Evolutionary conservation across 1,139 yeast species (phyloP).

Genomic region (Pichia sp.): DNA sequence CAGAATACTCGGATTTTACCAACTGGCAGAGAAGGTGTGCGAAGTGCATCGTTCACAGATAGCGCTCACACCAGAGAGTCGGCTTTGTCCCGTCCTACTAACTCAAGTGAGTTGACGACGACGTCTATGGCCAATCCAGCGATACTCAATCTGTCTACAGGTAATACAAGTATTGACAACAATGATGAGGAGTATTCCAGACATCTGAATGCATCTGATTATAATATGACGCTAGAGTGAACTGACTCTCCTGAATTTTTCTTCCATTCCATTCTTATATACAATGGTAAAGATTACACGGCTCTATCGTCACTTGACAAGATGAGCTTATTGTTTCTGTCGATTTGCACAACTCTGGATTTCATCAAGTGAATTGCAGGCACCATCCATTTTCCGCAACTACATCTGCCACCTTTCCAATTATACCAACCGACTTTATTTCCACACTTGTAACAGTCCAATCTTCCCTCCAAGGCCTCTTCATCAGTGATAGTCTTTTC

Average conservation of each 20-base stretch:
- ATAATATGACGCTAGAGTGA: slow-evolving; percentile 46
- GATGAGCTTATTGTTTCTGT: slow-evolving; percentile 12
- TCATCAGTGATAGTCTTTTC: slow-evolving; percentile 70
- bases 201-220: slow-evolving; percentile 33
- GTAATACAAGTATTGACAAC: slow-evolving; percentile 14
- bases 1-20: background rate
- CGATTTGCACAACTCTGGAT: slow-evolving; percentile 57
- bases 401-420: slow-evolving; percentile 93
- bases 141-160: slow-evolving; percentile 13
- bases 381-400: slow-evolving; percentile 94
- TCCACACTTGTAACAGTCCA: slow-evolving; percentile 76
- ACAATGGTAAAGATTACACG: no score
- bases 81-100: no score
- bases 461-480: slow-evolving; percentile 70
- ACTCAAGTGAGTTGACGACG: slow-evolving; percentile 8
- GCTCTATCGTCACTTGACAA: slow-evolving; percentile 12
- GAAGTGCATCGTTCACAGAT: no score
- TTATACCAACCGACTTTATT: slow-evolving; percentile 84
- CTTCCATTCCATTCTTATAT: slow-evolving; percentile 44
- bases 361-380: slow-evolving; percentile 84
- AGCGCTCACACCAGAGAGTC: no score
- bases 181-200: slow-evolving; percentile 14
- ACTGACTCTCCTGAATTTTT: background rate
- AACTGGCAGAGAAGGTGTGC: slow-evolving; percentile 1
- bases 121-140: slow-evolving; percentile 7